Evolutionary conservation across 2,329 filamentous ascomycete genomes (phyloP), one percentile per base, ranked within the genome.

Genomic region (Fusarium luffae): DNA sequence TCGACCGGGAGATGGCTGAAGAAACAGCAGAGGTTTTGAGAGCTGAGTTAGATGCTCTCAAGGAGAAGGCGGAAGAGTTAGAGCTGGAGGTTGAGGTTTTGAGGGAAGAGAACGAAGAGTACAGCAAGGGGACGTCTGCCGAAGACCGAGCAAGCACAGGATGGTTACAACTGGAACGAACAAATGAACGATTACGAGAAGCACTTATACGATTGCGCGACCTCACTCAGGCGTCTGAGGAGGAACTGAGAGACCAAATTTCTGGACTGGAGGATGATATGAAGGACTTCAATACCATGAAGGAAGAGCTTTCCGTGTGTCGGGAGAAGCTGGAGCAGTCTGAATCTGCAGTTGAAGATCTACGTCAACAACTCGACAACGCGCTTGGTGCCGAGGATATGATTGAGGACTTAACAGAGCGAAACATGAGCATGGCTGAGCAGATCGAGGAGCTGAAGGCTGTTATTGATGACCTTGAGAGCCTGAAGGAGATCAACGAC

Each of bases 1-100:
- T 99, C 27, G 96, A 99, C 77, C 89, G 93, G 46, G 95, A 99
- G 79, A 97, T 98, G 92, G 96, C 96, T 0, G 94, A 99, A 79
- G 95, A 98, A 80, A 93, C 90, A 44, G 91, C 93, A 1, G 96
- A 98, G 71, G 89, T 91, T 19, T 84, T 92, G 52, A 96, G 94
- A 77, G 86, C 88, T 3, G 94, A 99, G 76, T 83, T 97, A 25
- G 92, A 97, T 40, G 86, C 89, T 4, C 79, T 97, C 55, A 93
- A 93, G 75, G 82, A 88, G 61, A 93, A 90, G 75, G 82, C 89
- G 2, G 94, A 98, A 78, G 94, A 98, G 78, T 83, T 97, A 10
- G 90, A 96, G 73, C 84, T 98, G 12, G 95, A 99, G 77, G 86
- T 95, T 2, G 95, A 98, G 46, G 90, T 98, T 40, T 81, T 98